Evolutionary conservation across 2,329 filamentous ascomycete genomes (phyloP), one percentile per base, ranked within the genome.

Genomic region (Ceratocystis variospora): DNA sequence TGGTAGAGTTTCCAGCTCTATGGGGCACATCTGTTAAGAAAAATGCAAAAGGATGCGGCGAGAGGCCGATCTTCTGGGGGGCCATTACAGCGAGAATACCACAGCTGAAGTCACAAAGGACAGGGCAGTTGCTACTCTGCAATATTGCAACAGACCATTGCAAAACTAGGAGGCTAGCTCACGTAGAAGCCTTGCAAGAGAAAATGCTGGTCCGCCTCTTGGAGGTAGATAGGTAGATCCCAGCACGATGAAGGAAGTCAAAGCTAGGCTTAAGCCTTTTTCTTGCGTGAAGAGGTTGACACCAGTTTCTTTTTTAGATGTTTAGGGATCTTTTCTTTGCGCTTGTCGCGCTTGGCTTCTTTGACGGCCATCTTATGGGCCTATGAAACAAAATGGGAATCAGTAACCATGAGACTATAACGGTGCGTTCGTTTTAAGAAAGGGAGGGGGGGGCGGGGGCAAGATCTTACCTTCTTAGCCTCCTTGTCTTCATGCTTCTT

Each of bases 241-340:
- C n/a, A 7, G n/a, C n/a, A 53, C 48, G 6, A 7, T 6, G 22
- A 53, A 53, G 50, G 50, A 2, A 25, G 8, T 5, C 28, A 15
- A 61, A 7, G 12, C n/a, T 33, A 6, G 1, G 25, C 50, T 74
- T 41, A 62, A 28, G 63, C 63, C 28, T 83, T 87, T 78, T 88
- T 87, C 72, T 82, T 84, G 70, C 84, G 79, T 66, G 83, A 79
- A 17, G 81, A 80, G 69, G 79, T 79, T 66, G 81, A 82, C 31
- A 96, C 83, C 67, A 96, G 76, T 74, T 88, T 89, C 80, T 96
- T 97, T 82, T 99, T 99, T 44, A 96, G 70, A 74, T 95, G 86
- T 78, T 99, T 99, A 0, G 94, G 93, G 77, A 99, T 96, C 80
- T 99, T 99, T 3, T 89, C 88, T 75, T 93, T 90, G 68, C 94